A percentile compares a stretch with the other conserved stretches of the same genome.
Conservation (phyloP, 2,329 filamentous ascomycete species). For the Fusarium newnesense region DNA sequence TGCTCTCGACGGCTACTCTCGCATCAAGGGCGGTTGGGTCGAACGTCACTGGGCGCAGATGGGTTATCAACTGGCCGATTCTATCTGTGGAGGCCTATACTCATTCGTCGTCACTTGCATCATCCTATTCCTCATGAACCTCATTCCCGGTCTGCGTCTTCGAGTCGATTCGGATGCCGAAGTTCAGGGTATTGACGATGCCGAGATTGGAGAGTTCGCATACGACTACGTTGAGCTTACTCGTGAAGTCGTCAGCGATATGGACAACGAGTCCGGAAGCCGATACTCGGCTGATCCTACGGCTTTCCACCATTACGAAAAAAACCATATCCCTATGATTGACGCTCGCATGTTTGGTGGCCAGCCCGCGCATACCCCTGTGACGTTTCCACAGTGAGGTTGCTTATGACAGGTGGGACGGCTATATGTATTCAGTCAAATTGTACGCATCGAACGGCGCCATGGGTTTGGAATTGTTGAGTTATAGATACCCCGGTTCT, state of each 20-base stretch:
- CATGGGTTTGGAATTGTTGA: slow-evolving; percentile 31
- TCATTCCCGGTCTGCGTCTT: slow-evolving; percentile 79
- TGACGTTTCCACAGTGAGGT: slow-evolving; percentile 38
- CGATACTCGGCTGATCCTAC: slow-evolving; percentile 55
- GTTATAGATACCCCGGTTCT: slow-evolving; percentile 44
- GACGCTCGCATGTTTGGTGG: slow-evolving; percentile 55
- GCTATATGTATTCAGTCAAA: slow-evolving; percentile 12
- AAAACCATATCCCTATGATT: slow-evolving; percentile 61
- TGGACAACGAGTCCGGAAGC: slow-evolving; percentile 56
- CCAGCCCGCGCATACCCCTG: slow-evolving; percentile 38
- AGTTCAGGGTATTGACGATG: slow-evolving; percentile 86
- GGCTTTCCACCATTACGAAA: slow-evolving; percentile 57
- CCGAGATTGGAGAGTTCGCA: slow-evolving; percentile 93
- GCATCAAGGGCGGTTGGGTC: slow-evolving; percentile 81
- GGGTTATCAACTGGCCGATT: slow-evolving; percentile 85
- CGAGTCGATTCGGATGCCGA: slow-evolving; percentile 82
- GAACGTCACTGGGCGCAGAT: slow-evolving; percentile 87
- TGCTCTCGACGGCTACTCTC: slow-evolving; percentile 75
- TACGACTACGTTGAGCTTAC: slow-evolving; percentile 92
- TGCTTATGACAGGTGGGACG: neutral
- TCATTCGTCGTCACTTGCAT: slow-evolving; percentile 81
- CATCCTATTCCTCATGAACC: slow-evolving; percentile 83
- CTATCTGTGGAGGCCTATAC: slow-evolving; percentile 78
- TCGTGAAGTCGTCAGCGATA: slow-evolving; percentile 63
- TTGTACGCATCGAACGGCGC: slow-evolving; percentile 40